phyloP scores from a whole-genome alignment of 495 filamentous ascomycete genomes.

The Cudoniella acicularis region DNA sequence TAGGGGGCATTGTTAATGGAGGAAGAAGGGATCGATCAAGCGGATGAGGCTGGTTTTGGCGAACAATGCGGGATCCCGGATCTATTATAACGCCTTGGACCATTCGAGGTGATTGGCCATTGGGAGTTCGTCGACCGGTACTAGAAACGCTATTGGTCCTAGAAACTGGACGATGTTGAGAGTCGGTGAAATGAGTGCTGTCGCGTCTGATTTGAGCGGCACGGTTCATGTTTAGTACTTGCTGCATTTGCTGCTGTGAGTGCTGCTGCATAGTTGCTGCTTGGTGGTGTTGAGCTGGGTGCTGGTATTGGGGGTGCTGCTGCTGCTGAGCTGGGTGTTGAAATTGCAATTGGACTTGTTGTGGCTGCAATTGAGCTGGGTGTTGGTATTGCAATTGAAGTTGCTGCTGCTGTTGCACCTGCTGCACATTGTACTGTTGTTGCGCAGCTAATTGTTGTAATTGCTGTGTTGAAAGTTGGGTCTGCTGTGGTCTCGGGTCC shows the following conservation, averaged over 20 bases:
- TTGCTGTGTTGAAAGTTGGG: not conserved
- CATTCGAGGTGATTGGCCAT: not conserved
- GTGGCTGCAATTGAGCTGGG: slow-evolving; percentile 5
- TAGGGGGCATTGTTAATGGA: slow-evolving; percentile 7
- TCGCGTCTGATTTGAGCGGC: slow-evolving; percentile 12
- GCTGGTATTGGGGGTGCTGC: slow-evolving; percentile 14
- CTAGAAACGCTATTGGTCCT: slow-evolving; percentile 8
- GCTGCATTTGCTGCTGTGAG: slow-evolving; percentile 6
- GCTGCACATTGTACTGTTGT: not conserved
- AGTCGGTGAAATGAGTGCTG: not conserved
- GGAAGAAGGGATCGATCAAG: slow-evolving; percentile 18
- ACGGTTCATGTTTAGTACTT: slow-evolving; percentile 1
- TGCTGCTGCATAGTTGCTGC: not conserved
- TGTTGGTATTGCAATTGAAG: not conserved
- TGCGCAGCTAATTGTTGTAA: not conserved
- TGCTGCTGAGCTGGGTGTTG: not conserved
- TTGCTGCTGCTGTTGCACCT: not conserved
- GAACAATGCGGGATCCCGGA: not conserved
- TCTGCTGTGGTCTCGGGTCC: not conserved
- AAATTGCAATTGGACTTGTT: too few relatives aligned
- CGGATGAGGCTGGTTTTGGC: not conserved
- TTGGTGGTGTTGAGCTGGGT: not conserved
- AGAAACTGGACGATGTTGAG: slow-evolving; percentile 7
- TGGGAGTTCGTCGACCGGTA: slow-evolving; percentile 4
- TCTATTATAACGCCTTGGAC: not conserved